phyloP scores from a whole-genome alignment of 495 filamentous ascomycete genomes.

The Diplogelasinospora grovesii region DNA sequence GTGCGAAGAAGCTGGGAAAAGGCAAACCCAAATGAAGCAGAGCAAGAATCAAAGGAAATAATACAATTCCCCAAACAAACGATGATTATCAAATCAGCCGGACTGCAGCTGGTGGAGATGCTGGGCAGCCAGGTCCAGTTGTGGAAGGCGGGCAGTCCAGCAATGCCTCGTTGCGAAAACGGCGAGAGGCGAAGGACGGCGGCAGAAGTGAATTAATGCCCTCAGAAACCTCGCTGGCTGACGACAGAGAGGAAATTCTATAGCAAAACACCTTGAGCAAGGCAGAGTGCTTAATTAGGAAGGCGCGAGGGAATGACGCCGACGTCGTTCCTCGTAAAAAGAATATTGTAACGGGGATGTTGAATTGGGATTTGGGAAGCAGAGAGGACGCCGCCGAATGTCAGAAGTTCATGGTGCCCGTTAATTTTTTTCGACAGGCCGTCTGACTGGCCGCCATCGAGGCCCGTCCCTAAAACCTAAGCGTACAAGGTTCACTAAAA shows the following conservation, averaged over 20 bases:
- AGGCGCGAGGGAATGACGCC: not conserved
- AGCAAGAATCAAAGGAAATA: not conserved
- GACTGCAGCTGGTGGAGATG: not conserved
- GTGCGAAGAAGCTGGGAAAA: conserved; percentile 8
- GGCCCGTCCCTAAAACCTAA: not conserved
- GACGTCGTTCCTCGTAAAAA: too few species aligned
- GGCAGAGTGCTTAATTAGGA: too few species aligned
- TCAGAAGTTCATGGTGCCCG: too few species aligned
- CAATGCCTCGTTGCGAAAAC: conserved; percentile 5
- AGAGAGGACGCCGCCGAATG: too few species aligned
- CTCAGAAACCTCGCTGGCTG: conserved; percentile 11
- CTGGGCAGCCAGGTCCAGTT: not conserved
- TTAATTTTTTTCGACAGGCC: not conserved
- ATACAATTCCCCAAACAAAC: too few species aligned
- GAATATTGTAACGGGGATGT: too few species aligned
- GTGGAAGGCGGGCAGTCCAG: conserved; percentile 3
- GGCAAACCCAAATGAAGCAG: conserved; percentile 1
- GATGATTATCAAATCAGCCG: too few species aligned
- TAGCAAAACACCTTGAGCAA: conserved; percentile 1
- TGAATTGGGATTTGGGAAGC: conserved; percentile 3
- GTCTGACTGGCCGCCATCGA: conserved; percentile 2
- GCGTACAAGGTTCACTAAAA: too few species aligned
- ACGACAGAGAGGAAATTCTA: conserved; percentile 7
- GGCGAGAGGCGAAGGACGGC: conserved; percentile 7
- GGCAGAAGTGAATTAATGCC: conserved; percentile 17